A percentile compares a stretch with the other conserved stretches of the same genome.
phyloP scores from a whole-genome alignment of 2,329 filamentous ascomycete genomes.

The Sclerotinia subarctica region DNA sequence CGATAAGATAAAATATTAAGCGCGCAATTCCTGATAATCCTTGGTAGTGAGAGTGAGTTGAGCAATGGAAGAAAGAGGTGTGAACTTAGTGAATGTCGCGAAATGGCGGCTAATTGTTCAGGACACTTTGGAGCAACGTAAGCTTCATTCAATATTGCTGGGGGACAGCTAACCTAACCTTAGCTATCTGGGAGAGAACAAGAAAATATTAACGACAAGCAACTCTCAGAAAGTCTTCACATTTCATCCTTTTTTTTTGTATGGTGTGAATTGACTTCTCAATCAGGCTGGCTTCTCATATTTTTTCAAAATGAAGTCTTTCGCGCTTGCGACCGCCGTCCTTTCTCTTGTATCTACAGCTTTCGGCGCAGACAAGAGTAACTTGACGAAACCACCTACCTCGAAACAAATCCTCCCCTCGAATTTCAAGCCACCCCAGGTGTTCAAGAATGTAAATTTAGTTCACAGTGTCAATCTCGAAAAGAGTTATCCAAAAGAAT shows the following conservation, averaged over 20 bases:
- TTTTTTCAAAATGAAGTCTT: slow-evolving; percentile 36
- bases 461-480: slow-evolving; percentile 88
- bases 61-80: neutral
- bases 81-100: slow-evolving; percentile 8
- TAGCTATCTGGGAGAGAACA: slow-evolving; percentile 9
- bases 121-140: slow-evolving; percentile 32
- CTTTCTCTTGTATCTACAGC: slow-evolving; percentile 48
- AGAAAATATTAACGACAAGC: slow-evolving; percentile 9
- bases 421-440: slow-evolving; percentile 79
- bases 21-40: neutral
- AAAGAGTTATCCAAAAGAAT: slow-evolving; percentile 87
- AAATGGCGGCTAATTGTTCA: slow-evolving; percentile 20
- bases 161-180: neutral
- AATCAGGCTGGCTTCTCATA: slow-evolving; percentile 6
- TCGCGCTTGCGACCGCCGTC: slow-evolving; percentile 53
- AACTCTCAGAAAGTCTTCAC: neutral
- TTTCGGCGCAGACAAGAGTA: slow-evolving; percentile 34
- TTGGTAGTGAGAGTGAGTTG: neutral
- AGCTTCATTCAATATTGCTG: slow-evolving; percentile 28
- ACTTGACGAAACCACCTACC: slow-evolving; percentile 42
- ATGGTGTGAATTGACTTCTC: neutral
- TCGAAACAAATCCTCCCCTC: slow-evolving; percentile 59
- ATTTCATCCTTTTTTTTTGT: neutral
- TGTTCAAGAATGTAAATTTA: slow-evolving; percentile 91
- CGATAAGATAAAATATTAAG: neutral